Evolutionary conservation across 106 monocot species (phyloP).

Genomic region (Dioscorea zingiberensis): DNA sequence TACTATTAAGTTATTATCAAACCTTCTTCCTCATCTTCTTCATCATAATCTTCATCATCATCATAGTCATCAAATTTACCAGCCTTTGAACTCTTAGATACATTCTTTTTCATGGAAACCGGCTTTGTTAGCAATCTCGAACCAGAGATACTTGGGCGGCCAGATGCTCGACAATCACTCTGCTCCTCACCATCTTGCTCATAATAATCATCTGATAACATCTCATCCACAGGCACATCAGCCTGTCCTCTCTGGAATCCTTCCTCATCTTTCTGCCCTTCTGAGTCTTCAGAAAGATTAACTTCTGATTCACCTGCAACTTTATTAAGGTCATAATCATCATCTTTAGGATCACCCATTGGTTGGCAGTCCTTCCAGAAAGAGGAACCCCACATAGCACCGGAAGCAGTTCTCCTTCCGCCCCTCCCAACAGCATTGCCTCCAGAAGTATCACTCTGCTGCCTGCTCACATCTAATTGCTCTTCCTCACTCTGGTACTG

Average conservation of each 20-base stretch:
- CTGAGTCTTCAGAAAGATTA: conserved; percentile 35
- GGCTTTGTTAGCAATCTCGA: conserved; percentile 40
- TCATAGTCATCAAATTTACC: conserved; percentile 50
- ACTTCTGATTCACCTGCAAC: conserved; percentile 25
- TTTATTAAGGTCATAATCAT: conserved; percentile 16
- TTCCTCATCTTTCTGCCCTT: conserved; percentile 31
- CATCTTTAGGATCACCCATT: conserved; percentile 33
- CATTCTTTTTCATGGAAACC: conserved; percentile 28
- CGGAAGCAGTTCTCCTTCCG: conserved; percentile 33
- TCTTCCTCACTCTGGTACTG: conserved; percentile 50
- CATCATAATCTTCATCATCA: conserved; percentile 67
- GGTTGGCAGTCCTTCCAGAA: conserved; percentile 95
- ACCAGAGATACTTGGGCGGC: conserved; percentile 39
- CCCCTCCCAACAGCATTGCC: conserved; percentile 27
- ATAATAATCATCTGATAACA: conserved; percentile 99
- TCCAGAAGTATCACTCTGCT: conserved; percentile 35
- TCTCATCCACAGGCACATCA: conserved; percentile 80
- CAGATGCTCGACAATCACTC: conserved; percentile 60
- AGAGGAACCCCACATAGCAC: conserved; percentile 76
- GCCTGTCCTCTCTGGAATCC: conserved; percentile 38
- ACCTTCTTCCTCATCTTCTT: conserved; percentile 58
- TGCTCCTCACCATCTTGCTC: conserved; percentile 92
- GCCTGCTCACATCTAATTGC: conserved; percentile 24
- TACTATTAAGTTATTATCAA: too few relatives aligned
- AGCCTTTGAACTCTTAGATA: conserved; percentile 30